Evolutionary conservation across 2,329 filamentous ascomycete species (phyloP), one percentile per base, ranked within the genome.

Genomic region (Epichloe sibirici): DNA sequence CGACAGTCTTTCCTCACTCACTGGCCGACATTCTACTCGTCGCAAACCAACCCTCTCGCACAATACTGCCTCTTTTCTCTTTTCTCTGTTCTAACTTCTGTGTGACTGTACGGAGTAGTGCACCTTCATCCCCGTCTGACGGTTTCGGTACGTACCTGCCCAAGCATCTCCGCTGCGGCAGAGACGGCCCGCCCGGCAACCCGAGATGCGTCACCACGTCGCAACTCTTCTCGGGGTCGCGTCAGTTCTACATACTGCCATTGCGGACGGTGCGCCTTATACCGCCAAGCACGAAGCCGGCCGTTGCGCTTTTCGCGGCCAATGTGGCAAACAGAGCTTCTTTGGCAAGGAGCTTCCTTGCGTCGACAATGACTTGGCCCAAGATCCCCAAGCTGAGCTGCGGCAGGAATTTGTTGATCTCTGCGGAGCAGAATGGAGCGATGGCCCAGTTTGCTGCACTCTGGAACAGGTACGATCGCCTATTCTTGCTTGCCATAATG

Each of bases 261-360:
- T 48, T 42, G 61, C 52, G 31, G 52, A 52, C 17, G 63, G 63
- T 48, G 60, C 69, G 40, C 57, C 60, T 21, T 63, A 60, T 53
- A 82, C 78, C 0, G 73, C 76, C 1, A 87, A 82, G 58, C 91
- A 96, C 61, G 90, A 96, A 69, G 75, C 84, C 48, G 91, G 91
- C 42, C 80, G 91, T 58, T 97, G 91, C 69, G 89, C 91, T 1
- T 88, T 97, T 57, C 82, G 91, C 48, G 90, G 90, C 7, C 86
- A 94, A 57, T 98, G 93, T 66, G 93, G 93, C 47, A 90, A 90
- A 68, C 85, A 91, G 69, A 85, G 85, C 57, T 86, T 93, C 66
- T 97, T 97, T 63, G 88, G 90, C 52, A 86, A 88, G 53, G 82
- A 95, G 59, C 75, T 97, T 55, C 93, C 93, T 4, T 98, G 93